phyloP scores from a whole-genome alignment of 2,329 filamentous ascomycete genomes.

The Aureobasidium sp. region DNA sequence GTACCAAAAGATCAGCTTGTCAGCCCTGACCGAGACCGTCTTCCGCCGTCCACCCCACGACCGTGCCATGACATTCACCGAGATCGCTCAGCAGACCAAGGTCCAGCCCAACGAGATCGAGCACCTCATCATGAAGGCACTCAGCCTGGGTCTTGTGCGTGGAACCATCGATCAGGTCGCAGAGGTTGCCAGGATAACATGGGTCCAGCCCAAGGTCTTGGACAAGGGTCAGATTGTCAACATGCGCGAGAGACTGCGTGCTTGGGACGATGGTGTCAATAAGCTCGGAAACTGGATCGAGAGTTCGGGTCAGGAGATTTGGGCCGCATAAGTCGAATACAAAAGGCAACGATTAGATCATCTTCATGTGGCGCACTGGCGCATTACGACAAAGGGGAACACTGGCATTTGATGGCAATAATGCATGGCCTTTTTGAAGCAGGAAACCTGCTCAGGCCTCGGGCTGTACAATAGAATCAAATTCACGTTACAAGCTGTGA shows the following conservation, averaged over 20 bases:
- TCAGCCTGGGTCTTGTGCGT: slow-evolving; percentile 81
- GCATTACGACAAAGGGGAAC: slow-evolving; percentile 3
- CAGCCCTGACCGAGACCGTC: slow-evolving; percentile 88
- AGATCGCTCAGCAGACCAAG: slow-evolving; percentile 87
- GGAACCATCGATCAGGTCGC: slow-evolving; percentile 96
- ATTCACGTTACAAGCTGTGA: background rate
- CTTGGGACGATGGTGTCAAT: slow-evolving; percentile 96
- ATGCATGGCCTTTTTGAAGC: slow-evolving; percentile 1
- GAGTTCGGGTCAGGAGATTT: slow-evolving; percentile 86
- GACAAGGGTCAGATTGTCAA: slow-evolving; percentile 92
- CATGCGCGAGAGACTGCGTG: slow-evolving; percentile 79
- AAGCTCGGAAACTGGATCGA: slow-evolving; percentile 97
- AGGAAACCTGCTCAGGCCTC: background rate
- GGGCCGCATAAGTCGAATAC: slow-evolving; percentile 57
- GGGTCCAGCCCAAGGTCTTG: slow-evolving; percentile 97
- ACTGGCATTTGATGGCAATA: slow-evolving; percentile 13
- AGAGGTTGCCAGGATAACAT: slow-evolving; percentile 88
- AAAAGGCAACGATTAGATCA: background rate
- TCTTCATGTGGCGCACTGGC: slow-evolving; percentile 6
- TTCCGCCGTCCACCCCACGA: slow-evolving; percentile 95
- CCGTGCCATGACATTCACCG: slow-evolving; percentile 83
- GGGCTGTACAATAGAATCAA: slow-evolving; percentile 10
- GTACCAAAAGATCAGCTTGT: slow-evolving; percentile 96
- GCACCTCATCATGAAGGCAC: slow-evolving; percentile 97
- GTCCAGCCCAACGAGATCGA: slow-evolving; percentile 88